phyloP scores from a whole-genome alignment of 306 rosid genomes.

The Malus orientalis region DNA sequence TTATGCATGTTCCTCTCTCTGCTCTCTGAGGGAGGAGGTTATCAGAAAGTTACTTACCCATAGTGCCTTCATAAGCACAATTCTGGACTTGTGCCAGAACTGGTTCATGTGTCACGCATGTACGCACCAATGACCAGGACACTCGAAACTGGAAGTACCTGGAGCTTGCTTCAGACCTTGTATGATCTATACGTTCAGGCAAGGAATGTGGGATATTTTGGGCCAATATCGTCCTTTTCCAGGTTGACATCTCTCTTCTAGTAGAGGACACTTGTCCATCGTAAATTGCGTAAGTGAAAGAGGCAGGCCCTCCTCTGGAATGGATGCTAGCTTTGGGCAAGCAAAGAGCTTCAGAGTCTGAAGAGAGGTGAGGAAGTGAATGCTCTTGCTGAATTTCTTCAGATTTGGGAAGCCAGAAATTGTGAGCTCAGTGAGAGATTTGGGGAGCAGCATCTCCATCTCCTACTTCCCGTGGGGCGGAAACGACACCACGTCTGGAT shows the following conservation, averaged over 20 bases:
- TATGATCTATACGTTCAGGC: neutral
- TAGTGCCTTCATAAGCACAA: neutral
- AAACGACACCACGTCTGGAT: neutral
- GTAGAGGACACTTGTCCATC: accelerated
- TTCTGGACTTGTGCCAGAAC: neutral
- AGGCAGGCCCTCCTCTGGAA: neutral
- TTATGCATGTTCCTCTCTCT: neutral
- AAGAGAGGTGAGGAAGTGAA: slow-evolving; percentile 20
- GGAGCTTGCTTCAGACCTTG: too few species aligned
- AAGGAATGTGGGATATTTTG: slow-evolving; percentile 16
- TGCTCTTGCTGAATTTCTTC: neutral
- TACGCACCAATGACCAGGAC: neutral
- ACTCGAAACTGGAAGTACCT: neutral
- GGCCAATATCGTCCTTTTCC: neutral
- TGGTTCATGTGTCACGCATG: too few species aligned
- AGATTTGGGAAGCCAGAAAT: slow-evolving; percentile 1
- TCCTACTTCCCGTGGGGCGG: neutral
- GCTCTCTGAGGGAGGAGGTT: neutral
- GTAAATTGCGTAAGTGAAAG: neutral
- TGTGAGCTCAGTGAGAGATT: neutral
- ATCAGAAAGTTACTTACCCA: neutral
- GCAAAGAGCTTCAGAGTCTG: accelerated
- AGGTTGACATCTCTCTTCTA: neutral
- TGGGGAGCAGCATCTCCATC: slow-evolving; percentile 3
- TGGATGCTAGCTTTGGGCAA: slow-evolving; percentile 3